phyloP scores from a whole-genome alignment of 2,329 filamentous ascomycete genomes.

The Aspergillus fischeri region DNA sequence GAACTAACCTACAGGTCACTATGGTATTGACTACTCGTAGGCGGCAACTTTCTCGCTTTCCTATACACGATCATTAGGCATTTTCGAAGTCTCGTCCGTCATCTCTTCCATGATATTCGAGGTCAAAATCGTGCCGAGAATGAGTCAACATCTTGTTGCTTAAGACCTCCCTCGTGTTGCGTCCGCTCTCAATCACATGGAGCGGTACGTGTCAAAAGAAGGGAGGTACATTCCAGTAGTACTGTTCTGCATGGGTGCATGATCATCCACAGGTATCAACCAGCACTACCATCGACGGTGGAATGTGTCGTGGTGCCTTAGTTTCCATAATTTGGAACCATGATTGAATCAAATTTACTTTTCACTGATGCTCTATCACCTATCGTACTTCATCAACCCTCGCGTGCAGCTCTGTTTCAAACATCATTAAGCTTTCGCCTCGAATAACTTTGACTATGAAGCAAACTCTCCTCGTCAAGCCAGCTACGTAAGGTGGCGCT shows the following conservation, averaged over 20 bases:
- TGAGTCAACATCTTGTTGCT: slow-evolving; percentile 24
- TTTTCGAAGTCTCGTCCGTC: slow-evolving; percentile 45
- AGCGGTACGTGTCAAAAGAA: slow-evolving; percentile 42
- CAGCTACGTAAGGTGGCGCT: neutral
- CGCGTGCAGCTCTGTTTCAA: neutral
- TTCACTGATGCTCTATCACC: neutral
- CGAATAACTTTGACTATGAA: neutral
- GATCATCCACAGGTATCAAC: neutral
- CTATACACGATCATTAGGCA: slow-evolving; percentile 24
- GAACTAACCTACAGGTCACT: slow-evolving; percentile 5
- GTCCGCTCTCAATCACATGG: slow-evolving; percentile 33
- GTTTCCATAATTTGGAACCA: neutral
- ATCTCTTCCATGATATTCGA: slow-evolving; percentile 39
- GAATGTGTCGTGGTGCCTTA: neutral
- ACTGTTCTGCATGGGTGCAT: neutral
- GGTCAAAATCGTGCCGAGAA: slow-evolving; percentile 45
- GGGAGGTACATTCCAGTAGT: slow-evolving; percentile 38
- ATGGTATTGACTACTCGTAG: neutral
- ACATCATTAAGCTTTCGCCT: neutral
- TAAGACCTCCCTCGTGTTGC: slow-evolving; percentile 41
- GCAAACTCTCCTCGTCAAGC: neutral
- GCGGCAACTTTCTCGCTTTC: too few relatives aligned
- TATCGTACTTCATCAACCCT: neutral
- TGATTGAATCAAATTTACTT: neutral
- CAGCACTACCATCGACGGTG: neutral